phyloP scores from a whole-genome alignment of 2,329 filamentous ascomycete genomes.

The Pseudocercospora pini-densiflorae region DNA sequence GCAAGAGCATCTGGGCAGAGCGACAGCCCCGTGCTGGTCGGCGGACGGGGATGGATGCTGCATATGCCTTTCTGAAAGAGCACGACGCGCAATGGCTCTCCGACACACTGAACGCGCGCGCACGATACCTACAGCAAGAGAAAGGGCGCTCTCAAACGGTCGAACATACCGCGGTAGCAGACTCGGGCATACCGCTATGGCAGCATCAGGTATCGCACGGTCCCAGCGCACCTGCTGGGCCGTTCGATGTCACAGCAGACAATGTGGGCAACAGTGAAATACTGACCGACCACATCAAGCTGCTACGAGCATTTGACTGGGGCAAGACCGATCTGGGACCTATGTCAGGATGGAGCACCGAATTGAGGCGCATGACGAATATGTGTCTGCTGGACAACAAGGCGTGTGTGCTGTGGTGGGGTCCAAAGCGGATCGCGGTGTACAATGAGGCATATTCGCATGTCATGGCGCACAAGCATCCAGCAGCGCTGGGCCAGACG shows the following conservation, averaged over 20 bases:
- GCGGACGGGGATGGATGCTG: slow-evolving; percentile 1
- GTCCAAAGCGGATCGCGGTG: slow-evolving; percentile 39
- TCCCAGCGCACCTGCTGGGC: slow-evolving; percentile 1
- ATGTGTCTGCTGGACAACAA: slow-evolving; percentile 26
- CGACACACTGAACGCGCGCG: slow-evolving; percentile 11
- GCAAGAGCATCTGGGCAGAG: background rate
- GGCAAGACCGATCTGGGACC: slow-evolving; percentile 23
- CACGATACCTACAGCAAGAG: slow-evolving; percentile 1
- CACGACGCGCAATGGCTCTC: slow-evolving; percentile 23
- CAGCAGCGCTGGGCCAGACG: slow-evolving; percentile 24
- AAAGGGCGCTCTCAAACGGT: background rate
- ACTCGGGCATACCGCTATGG: background rate
- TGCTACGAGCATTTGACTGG: slow-evolving; percentile 27
- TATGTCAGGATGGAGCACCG: slow-evolving; percentile 23
- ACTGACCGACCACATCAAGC: slow-evolving; percentile 14
- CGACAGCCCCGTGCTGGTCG: background rate
- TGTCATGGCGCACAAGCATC: slow-evolving; percentile 39
- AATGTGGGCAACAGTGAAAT: background rate
- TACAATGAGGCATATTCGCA: slow-evolving; percentile 44
- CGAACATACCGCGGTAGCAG: background rate
- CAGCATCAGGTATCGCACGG: background rate
- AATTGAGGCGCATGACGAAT: slow-evolving; percentile 26
- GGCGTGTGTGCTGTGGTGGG: slow-evolving; percentile 30
- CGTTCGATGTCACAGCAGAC: slow-evolving; percentile 17
- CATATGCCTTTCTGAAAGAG: slow-evolving; percentile 16